Base-by-base conservation (phyloP, 306 rosid genomes). In the Styphnolobium japonicum region DNA sequence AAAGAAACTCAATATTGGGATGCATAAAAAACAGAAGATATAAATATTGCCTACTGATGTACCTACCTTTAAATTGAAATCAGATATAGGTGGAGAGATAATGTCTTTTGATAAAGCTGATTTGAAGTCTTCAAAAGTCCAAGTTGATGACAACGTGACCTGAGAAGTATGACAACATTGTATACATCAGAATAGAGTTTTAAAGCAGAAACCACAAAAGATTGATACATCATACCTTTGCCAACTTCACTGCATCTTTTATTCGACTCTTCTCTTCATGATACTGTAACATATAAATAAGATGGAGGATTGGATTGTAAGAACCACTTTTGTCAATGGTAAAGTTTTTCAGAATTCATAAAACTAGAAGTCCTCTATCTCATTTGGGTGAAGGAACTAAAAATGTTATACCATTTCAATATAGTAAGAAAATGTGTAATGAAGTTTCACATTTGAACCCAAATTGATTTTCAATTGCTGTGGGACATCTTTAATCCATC, bases 211-310 rank as follows among this genome's bases (percentile, higher is more conserved):
- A 84, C 72, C 39, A 67, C 49, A 15, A 45, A 75, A 75, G 33
- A 57, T 39, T 29, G 67, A 69, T 36, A 66, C 48, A 55, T 53
- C 83, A 79, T 90, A 94, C 98, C 98, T 92, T 94, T 72, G 92
- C 88, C 74, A 84, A 86, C 90, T 94, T 94, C 84, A 92, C 83
- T 14, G 92, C 91, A 82, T 94, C 94, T 83, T 90, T 90, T 77
- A 90, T 77, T 82, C 81, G 90, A 70, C 85, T 77, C 86, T 83
- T 94, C 49, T 94, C 98, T 53, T 91, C 93, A 43, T 77, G 89
- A 86, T 87, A 94, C 98, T 94, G 98, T 53, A 79, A 80, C 68
- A 79, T 34, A 77, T 15, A 61, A 52, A 71, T 7, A 57, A 46
- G 64, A 67, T 36, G 6, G 73, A 18, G 69, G 56, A 73, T 73